A percentile compares a stretch with the other conserved stretches of the same genome.
phyloP scores from a whole-genome alignment of 225 moss, liverwort and hornwort genomes.

The Sphagnum tenellum region DNA sequence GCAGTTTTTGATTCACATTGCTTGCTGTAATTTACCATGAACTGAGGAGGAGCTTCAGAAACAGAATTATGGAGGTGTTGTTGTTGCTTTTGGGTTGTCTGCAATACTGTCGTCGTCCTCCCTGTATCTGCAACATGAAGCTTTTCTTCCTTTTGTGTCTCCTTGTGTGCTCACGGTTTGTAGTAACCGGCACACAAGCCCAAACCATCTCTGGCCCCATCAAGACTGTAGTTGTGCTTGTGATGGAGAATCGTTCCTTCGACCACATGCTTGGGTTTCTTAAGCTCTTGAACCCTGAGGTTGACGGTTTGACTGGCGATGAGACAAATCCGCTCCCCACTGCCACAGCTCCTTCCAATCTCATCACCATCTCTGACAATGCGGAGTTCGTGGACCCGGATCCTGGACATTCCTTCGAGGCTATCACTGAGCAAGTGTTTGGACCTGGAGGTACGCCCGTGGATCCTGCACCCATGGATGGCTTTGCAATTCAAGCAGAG shows the following conservation, averaged over 20 bases:
- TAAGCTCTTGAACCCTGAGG: slow-evolving; percentile 58
- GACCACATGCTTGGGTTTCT: slow-evolving; percentile 92
- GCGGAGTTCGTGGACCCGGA: slow-evolving; percentile 93
- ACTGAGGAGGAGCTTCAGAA: too few relatives aligned
- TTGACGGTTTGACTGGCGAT: slow-evolving; percentile 70
- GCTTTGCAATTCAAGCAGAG: slow-evolving; percentile 71
- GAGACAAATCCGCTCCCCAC: slow-evolving; percentile 58
- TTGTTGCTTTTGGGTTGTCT: too few relatives aligned
- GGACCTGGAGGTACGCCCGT: slow-evolving; percentile 11
- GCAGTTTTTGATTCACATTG: too few relatives aligned
- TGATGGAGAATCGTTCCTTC: slow-evolving; percentile 98
- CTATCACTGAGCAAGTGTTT: slow-evolving; percentile 69
- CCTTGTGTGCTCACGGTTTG: too few relatives aligned
- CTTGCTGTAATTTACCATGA: too few relatives aligned
- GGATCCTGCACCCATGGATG: slow-evolving; percentile 71
- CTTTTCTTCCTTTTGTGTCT: too few relatives aligned
- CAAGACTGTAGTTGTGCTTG: slow-evolving; percentile 80
- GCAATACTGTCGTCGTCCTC: too few relatives aligned
- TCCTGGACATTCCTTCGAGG: slow-evolving; percentile 80
- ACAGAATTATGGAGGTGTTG: too few relatives aligned
- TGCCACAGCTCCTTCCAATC: slow-evolving; percentile 6
- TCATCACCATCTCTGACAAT: slow-evolving; percentile 56
- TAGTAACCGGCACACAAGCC: too few relatives aligned
- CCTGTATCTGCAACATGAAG: too few relatives aligned
- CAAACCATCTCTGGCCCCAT: slow-evolving; percentile 51